Conservation (phyloP, 352 stramenopile genomes). For the Globisporangium emineosum region DNA sequence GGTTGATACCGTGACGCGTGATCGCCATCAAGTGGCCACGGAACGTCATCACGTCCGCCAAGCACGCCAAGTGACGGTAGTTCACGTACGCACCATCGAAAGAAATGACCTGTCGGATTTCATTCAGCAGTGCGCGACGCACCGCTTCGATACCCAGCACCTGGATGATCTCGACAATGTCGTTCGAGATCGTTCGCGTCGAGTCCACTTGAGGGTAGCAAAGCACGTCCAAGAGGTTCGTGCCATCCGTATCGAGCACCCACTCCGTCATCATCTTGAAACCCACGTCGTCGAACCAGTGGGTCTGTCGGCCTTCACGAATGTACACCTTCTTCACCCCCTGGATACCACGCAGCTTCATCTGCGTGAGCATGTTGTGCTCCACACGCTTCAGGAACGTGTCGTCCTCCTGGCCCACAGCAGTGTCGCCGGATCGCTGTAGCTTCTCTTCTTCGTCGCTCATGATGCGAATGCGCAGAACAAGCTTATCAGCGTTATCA, state of each 20-base stretch:
- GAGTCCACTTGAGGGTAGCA: constrained; percentile 96
- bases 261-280: constrained; percentile 96
- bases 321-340: constrained; percentile 99
- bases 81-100: constrained; percentile 99
- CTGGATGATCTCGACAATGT: constrained; percentile 99
- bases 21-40: constrained; percentile 96
- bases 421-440: constrained; percentile 76
- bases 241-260: constrained; percentile 99
- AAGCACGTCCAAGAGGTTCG: constrained; percentile 97
- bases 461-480: constrained; percentile 97
- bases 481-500: constrained; percentile 97
- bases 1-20: constrained; percentile 99
- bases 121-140: constrained; percentile 89
- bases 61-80: constrained; percentile 97
- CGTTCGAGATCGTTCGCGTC: constrained; percentile 97
- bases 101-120: constrained; percentile 98
- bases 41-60: constrained; percentile 99
- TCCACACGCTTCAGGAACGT: constrained; percentile 98
- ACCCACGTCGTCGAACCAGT: constrained; percentile 94
- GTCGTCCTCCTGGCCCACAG: constrained; percentile 89
- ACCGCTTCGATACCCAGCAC: constrained; percentile 93
- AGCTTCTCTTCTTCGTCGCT: constrained; percentile 92
- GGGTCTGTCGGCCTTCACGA: constrained; percentile 92
- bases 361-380: constrained; percentile 96
- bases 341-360: constrained; percentile 96